phyloP scores from a whole-genome alignment of 1,284 basidiomycete species.

The Ustanciosporium gigantosporum region DNA sequence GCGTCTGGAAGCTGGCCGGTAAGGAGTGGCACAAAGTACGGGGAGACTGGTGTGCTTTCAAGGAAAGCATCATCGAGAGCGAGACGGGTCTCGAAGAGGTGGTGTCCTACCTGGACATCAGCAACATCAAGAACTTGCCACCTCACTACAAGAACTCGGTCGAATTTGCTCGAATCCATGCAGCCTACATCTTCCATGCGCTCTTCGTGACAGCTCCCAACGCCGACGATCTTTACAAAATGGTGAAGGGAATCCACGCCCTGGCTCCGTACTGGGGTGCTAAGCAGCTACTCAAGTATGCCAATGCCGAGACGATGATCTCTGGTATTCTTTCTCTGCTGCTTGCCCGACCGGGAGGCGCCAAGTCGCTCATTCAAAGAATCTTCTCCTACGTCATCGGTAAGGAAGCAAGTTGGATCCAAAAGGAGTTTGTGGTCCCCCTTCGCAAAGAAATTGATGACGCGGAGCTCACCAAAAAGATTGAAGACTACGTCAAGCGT shows the following conservation, averaged over 20 bases:
- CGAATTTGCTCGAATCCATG: slow-evolving; percentile 54
- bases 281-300: slow-evolving; percentile 55
- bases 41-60: slow-evolving; percentile 49
- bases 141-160: slow-evolving; percentile 51
- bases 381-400: slow-evolving; percentile 52
- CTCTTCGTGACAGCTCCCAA: slow-evolving; percentile 54
- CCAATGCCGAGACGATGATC: slow-evolving; percentile 58
- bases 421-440: slow-evolving; percentile 54
- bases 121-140: slow-evolving; percentile 54
- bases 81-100: slow-evolving; percentile 56
- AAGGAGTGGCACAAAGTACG: slow-evolving; percentile 45
- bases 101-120: slow-evolving; percentile 47
- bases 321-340: slow-evolving; percentile 52
- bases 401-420: slow-evolving; percentile 42
- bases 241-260: slow-evolving; percentile 53
- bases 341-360: slow-evolving; percentile 56
- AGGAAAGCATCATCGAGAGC: slow-evolving; percentile 57
- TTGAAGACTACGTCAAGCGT: slow-evolving; percentile 56
- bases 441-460: slow-evolving; percentile 52
- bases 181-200: slow-evolving; percentile 52
- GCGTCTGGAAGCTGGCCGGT: slow-evolving; percentile 49
- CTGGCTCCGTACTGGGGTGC: slow-evolving; percentile 60
- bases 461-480: slow-evolving; percentile 44
- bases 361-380: slow-evolving; percentile 58
- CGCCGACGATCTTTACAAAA: slow-evolving; percentile 52